Evolutionary conservation across 139 green algal genomes (phyloP), one percentile per base, ranked within the genome.

Genomic region (Picochlorum sp.): DNA sequence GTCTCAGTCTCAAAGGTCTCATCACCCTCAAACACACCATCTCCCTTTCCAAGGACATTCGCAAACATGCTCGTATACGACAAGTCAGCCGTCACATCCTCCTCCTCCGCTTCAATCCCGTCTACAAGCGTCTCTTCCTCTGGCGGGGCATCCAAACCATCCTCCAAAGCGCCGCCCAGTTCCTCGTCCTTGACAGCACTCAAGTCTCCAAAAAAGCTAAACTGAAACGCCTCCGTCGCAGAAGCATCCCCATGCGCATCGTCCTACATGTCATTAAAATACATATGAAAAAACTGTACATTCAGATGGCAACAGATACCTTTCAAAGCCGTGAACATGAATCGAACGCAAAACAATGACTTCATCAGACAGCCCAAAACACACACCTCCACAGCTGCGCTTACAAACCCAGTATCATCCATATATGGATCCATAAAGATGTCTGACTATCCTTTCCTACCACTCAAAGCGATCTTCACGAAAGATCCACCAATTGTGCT

Each of bases 121-220:
- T 54, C 47, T 2, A 54, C 15, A 20, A 54, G 47, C 0, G 64
- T 4, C 15, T 76, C 66, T 14, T 76, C 81, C 54, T 82, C 76
- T 0, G 85, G 86, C 1, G 82, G 85, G 15, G 75, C 86, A 4
- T 91, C 86, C 56, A 92, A 69, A 0, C 82, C 82, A 49, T 90
- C 82, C 85, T 88, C 82, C 38, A 89, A 58, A 6, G 56, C 77
- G 37, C 76, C 81, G 5, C 76, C 78, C 49, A 86, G 64, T 14
- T 37, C 73, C 10, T 60, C 73, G 21, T 71, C 74, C 1, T 41
- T 10, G n/a, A 34, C 69, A 6, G n/a, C 69, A 3, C 51, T 49
- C 50, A 81, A 51, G 28, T 82, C 72, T 18, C 82, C 85, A 49
- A 92, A 91, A 61, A 91, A 91, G 6, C 65, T 71, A 44, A 89